These are phyloP conservation scores for Amphichorda felina DNA, from an alignment of 2,329 filamentous ascomycete species.

Conservation along the genomic window DNA sequence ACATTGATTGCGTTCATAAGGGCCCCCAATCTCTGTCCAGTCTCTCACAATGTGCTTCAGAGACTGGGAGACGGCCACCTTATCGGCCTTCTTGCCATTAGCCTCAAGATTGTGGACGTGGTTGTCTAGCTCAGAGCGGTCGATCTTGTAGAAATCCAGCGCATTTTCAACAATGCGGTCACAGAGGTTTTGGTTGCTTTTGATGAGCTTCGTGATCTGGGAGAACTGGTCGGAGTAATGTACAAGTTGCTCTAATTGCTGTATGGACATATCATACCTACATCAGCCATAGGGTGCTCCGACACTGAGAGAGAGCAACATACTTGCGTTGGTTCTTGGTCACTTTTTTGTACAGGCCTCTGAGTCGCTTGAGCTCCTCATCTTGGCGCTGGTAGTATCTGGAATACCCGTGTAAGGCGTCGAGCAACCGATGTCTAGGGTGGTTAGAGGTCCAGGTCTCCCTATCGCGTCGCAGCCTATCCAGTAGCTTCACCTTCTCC, in stretches of 20 bases:
- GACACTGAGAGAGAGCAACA: neutral
- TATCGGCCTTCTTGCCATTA: conserved; percentile 26
- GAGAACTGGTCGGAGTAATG: conserved; percentile 44
- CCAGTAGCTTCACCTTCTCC: neutral
- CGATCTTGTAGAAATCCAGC: conserved; percentile 32
- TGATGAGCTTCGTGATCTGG: conserved; percentile 27
- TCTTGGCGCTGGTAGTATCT: conserved; percentile 20
- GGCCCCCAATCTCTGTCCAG: conserved; percentile 34
- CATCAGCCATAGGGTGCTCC: too few species aligned
- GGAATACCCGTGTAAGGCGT: conserved; percentile 24
- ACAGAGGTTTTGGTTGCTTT: conserved; percentile 31
- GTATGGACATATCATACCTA: neutral
- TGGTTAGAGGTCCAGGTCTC: conserved; percentile 12
- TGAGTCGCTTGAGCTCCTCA: conserved; percentile 22
- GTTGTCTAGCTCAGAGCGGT: conserved; percentile 27
- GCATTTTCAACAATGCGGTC: conserved; percentile 30
- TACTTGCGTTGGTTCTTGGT: conserved; percentile 20
- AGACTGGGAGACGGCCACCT: conserved; percentile 35
- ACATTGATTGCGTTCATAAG: conserved; percentile 28
- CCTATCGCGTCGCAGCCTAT: neutral
- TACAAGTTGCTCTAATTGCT: conserved; percentile 42
- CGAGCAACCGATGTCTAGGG: conserved; percentile 24
- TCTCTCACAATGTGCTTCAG: conserved; percentile 47
- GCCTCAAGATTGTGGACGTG: conserved; percentile 26
- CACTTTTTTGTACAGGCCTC: conserved; percentile 22